Conservation (phyloP, 2,329 filamentous ascomycete genomes). For the Pyrenophora graminea region DNA sequence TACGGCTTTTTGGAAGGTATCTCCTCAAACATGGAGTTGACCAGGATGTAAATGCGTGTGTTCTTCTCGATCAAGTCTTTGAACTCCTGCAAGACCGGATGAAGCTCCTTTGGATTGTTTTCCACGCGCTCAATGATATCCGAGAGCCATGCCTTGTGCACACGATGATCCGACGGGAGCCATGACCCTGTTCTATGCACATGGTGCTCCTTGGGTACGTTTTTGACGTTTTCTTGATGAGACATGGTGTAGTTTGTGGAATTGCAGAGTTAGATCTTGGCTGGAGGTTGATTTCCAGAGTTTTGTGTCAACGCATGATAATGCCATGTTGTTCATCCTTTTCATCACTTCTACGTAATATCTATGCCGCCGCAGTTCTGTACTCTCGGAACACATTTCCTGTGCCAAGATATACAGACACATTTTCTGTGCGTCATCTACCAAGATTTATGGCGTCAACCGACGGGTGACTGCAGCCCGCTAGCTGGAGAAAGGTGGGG, state of each 20-base stretch:
- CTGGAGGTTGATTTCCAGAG: too few relatives aligned
- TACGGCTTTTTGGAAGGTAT: slow-evolving; percentile 66
- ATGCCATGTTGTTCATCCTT: too few relatives aligned
- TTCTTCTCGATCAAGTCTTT: slow-evolving; percentile 67
- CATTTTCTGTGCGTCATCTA: too few relatives aligned
- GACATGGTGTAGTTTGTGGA: not conserved
- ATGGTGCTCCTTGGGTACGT: slow-evolving; percentile 24
- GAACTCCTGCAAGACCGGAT: slow-evolving; percentile 67
- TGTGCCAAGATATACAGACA: too few relatives aligned
- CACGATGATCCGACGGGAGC: slow-evolving; percentile 66
- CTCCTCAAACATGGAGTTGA: slow-evolving; percentile 70
- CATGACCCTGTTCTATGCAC: slow-evolving; percentile 48
- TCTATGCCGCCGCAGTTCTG: too few relatives aligned
- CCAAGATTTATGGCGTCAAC: too few relatives aligned
- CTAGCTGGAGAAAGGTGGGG: too few relatives aligned
- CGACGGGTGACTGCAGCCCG: too few relatives aligned
- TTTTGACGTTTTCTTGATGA: slow-evolving; percentile 18
- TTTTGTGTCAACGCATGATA: too few relatives aligned
- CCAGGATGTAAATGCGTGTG: slow-evolving; percentile 68
- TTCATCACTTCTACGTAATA: too few relatives aligned
- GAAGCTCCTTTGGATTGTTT: slow-evolving; percentile 55
- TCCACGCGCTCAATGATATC: slow-evolving; percentile 61
- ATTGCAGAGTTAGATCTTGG: not conserved
- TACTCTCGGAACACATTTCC: too few relatives aligned
- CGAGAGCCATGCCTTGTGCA: slow-evolving; percentile 67